Base-by-base conservation (phyloP, 805 yeast genomes). In the Teunomyces funiuensis region DNA sequence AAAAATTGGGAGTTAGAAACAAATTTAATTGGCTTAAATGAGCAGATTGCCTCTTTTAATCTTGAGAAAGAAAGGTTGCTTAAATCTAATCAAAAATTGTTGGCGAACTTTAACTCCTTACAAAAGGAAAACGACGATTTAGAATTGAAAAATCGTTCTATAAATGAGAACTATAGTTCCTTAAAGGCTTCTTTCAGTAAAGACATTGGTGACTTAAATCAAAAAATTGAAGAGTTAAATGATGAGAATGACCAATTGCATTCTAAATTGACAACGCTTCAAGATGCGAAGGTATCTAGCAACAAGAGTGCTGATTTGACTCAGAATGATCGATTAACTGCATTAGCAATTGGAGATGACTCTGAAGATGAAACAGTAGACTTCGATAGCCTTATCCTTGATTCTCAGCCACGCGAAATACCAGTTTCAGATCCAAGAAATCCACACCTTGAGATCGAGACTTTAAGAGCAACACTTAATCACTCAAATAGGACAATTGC, bases 161-260 rank as follows among this genome's bases (percentile, higher is more conserved):
- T 79, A 15, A 63, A 64, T 33, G 60, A 64, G 11, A 72, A 73
- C 30, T 63, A 71, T 27, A 56, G 61, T 2, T 45, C 60, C 25
- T 60, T 69, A 11, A 71, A 73, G 29, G 43, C 46, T 1, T 54
- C 67, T 14, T 63, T 71, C 25, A 57, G 61, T 10, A 51, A 57
- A 22, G 82, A 82, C 42, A 50, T 79, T 6, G 61, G 61, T 20
- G 79, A 73, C 13, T 62, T 82, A 43, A 79, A 73, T 50, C 58
- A 58, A 3, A 73, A 77, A 36, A 77, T 83, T 36, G 73, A 72
- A 23, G 82, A 77, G 36, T 63, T 85, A 45, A 85, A 84, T 55
- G 84, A 82, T 51, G 89, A 83, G 54, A 84, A 84, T 59, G 85
- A 82, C 48, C 67, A 69, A 16, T 64, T 83, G 41, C 78, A 74